These are phyloP conservation scores for Colletotrichum noveboracense DNA, from an alignment of 2,329 filamentous ascomycete species.

Conservation along the genomic window DNA sequence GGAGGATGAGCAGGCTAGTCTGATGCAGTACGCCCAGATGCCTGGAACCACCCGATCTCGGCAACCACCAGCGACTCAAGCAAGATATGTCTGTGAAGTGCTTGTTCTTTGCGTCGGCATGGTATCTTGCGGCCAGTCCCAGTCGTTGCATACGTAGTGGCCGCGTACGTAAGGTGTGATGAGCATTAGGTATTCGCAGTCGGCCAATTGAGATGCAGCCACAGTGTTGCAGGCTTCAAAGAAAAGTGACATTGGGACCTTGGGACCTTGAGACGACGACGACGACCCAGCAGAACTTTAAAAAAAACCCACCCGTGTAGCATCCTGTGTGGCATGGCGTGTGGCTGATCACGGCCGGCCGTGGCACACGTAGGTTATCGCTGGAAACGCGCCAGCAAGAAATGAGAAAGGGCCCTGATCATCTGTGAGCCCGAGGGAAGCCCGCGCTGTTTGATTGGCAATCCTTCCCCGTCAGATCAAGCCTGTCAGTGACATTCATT, in stretches of 20 bases:
- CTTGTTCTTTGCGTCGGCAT: background rate
- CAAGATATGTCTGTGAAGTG: background rate
- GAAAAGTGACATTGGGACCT: background rate
- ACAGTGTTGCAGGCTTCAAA: background rate
- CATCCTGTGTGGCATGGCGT: conserved; percentile 13
- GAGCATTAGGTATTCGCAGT: background rate
- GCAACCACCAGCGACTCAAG: background rate
- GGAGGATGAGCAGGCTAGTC: background rate
- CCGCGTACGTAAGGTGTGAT: background rate
- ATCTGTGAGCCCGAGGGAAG: background rate
- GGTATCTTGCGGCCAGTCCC: background rate
- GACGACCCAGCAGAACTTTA: conserved; percentile 9
- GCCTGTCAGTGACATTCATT: background rate
- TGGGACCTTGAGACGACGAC: background rate
- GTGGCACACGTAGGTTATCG: conserved; percentile 9
- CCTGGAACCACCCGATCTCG: background rate
- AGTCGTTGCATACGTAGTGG: background rate
- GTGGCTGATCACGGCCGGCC: conserved; percentile 9
- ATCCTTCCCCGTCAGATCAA: background rate
- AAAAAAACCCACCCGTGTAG: conserved; percentile 1
- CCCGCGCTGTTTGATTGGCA: conserved; percentile 3
- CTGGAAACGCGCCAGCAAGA: conserved; percentile 7
- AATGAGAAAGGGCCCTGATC: conserved; percentile 12
- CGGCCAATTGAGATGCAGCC: background rate
- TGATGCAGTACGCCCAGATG: background rate